Percentiles rank a stretch among this genome's conserved stretches.
Evolutionary conservation across 306 rosid genomes (phyloP).

Genomic region (Malus domestica): ASM211411v1 NC_041792.1:30798907-30799406

Average conservation of each 20-base stretch:
- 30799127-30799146: neutral
- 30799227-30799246: neutral
- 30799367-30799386: too few relatives aligned
- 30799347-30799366: neutral
- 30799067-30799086: neutral
- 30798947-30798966: constrained; percentile 20
- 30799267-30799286: neutral
- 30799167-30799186: neutral
- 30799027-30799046: constrained; percentile 17
- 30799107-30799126: neutral
- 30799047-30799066: neutral
- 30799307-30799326: neutral
- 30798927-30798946: constrained; percentile 69
- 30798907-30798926: constrained; percentile 68
- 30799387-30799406: too few relatives aligned
- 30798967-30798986: constrained; percentile 31
- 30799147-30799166: neutral
- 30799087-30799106: neutral
- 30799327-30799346: too few relatives aligned
- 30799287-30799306: neutral
- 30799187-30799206: neutral
- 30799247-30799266: too few relatives aligned
- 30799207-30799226: neutral
- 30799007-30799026: constrained; percentile 75
- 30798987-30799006: constrained; percentile 43